Evolutionary conservation across 257 asterid genomes (phyloP).

Genomic region (Ligustrum vulgare): DNA sequence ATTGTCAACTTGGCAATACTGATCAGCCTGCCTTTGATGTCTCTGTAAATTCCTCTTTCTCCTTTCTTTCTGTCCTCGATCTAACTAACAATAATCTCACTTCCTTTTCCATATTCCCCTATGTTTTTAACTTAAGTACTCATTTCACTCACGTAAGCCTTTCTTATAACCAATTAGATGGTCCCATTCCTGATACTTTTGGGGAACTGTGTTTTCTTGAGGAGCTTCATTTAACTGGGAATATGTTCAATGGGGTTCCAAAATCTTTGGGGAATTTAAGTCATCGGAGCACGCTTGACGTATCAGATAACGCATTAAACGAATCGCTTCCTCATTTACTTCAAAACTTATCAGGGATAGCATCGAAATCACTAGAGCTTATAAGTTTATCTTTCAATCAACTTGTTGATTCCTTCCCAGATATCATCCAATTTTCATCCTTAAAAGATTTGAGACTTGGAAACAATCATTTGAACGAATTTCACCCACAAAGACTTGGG

Average conservation of each 20-base stretch:
- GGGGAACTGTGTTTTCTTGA: conserved; percentile 13
- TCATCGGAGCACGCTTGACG: background rate
- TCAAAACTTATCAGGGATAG: conserved; percentile 1
- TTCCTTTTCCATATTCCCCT: too few relatives aligned
- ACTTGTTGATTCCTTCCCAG: conserved; percentile 19
- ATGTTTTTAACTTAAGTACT: conserved; percentile 22
- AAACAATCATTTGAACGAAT: conserved; percentile 6
- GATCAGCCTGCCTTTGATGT: background rate
- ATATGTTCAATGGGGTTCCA: conserved; percentile 27
- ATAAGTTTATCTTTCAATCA: conserved; percentile 18
- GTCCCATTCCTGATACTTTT: conserved; percentile 19
- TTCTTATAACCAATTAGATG: conserved; percentile 16
- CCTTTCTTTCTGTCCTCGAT: conserved; percentile 20
- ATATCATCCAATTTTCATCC: conserved; percentile 8
- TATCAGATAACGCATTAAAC: background rate
- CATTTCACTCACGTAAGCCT: conserved; percentile 19
- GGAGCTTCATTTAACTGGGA: conserved; percentile 14
- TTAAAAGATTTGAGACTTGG: background rate
- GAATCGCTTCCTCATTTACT: conserved; percentile 16
- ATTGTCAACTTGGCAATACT: background rate
- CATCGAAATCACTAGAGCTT: background rate
- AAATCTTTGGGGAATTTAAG: conserved; percentile 22
- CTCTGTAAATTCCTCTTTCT: background rate
- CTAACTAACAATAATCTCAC: background rate
- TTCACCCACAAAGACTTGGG: background rate